Evolutionary conservation across 2,329 filamentous ascomycete species (phyloP).

Genomic region (Leptographium procerum): DNA sequence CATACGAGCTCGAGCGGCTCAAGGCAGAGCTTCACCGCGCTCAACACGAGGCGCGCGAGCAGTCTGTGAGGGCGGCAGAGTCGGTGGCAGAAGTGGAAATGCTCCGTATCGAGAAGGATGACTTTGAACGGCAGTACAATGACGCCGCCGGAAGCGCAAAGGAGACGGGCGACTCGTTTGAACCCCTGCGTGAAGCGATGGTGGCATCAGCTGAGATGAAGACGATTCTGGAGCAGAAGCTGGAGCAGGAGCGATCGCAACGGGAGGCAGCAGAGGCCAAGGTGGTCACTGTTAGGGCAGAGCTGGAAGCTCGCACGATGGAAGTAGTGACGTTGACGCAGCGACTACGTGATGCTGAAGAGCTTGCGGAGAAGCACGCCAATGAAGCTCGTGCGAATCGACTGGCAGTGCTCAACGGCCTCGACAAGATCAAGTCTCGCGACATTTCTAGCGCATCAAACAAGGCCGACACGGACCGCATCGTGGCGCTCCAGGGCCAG

Average conservation of each 20-base stretch:
- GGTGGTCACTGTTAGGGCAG: slow-evolving; percentile 62
- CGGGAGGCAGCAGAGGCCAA: slow-evolving; percentile 68
- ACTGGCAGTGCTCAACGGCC: slow-evolving; percentile 66
- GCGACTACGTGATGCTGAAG: slow-evolving; percentile 73
- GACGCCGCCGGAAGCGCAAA: slow-evolving; percentile 55
- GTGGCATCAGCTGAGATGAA: slow-evolving; percentile 69
- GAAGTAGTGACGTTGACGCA: slow-evolving; percentile 68
- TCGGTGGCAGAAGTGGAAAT: slow-evolving; percentile 63
- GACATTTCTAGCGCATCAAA: slow-evolving; percentile 30
- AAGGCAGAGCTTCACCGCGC: slow-evolving; percentile 74
- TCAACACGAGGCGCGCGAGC: slow-evolving; percentile 69
- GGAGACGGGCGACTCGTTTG: slow-evolving; percentile 60
- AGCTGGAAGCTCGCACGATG: slow-evolving; percentile 68
- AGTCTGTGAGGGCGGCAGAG: slow-evolving; percentile 66
- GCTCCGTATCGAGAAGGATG: slow-evolving; percentile 75
- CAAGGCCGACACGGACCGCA: slow-evolving; percentile 50
- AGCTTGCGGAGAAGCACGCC: slow-evolving; percentile 76
- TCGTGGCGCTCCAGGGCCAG: slow-evolving; percentile 67
- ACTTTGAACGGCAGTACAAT: slow-evolving; percentile 57
- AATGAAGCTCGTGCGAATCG: slow-evolving; percentile 80
- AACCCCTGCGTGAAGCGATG: slow-evolving; percentile 66
- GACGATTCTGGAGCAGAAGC: slow-evolving; percentile 62
- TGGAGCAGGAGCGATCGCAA: slow-evolving; percentile 70
- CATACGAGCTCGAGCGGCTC: slow-evolving; percentile 73
- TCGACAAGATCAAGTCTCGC: slow-evolving; percentile 59